Evolutionary conservation across 257 asterid species (phyloP).

Genomic region (Solanum corneliomulleri): DNA sequence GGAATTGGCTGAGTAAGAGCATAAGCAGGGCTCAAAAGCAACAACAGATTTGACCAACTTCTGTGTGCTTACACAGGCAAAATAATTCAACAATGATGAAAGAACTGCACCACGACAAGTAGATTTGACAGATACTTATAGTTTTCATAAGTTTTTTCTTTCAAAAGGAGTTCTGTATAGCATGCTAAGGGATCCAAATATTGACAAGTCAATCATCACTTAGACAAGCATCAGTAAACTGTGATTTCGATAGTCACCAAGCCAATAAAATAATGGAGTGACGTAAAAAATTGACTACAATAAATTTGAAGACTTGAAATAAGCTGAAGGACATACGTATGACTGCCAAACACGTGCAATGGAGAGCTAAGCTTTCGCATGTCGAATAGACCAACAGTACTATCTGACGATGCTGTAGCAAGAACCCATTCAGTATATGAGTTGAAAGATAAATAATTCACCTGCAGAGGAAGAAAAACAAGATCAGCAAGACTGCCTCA

Average conservation of each 20-base stretch:
- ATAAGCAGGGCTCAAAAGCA: not conserved
- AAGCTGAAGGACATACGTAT: constrained; percentile 42
- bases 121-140: not conserved
- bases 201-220: not conserved
- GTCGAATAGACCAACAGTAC: constrained; percentile 84
- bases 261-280: not conserved
- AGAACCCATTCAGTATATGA: constrained; percentile 82
- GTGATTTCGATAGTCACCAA: not conserved
- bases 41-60: not conserved
- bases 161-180: not conserved
- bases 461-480: constrained; percentile 35
- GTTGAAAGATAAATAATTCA: constrained; percentile 82
- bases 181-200: not conserved
- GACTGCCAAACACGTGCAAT: constrained; percentile 66
- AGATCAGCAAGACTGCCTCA: not conserved
- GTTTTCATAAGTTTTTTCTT: not conserved
- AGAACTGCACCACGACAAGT: not conserved
- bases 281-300: not conserved
- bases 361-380: constrained; percentile 75
- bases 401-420: constrained; percentile 95
- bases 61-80: not conserved
- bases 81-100: not conserved
- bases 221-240: not conserved
- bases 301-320: not conserved
- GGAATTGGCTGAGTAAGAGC: not conserved